Base-by-base conservation (phyloP, 2,329 filamentous ascomycete genomes). In the Coniochaeta sp. region DNA sequence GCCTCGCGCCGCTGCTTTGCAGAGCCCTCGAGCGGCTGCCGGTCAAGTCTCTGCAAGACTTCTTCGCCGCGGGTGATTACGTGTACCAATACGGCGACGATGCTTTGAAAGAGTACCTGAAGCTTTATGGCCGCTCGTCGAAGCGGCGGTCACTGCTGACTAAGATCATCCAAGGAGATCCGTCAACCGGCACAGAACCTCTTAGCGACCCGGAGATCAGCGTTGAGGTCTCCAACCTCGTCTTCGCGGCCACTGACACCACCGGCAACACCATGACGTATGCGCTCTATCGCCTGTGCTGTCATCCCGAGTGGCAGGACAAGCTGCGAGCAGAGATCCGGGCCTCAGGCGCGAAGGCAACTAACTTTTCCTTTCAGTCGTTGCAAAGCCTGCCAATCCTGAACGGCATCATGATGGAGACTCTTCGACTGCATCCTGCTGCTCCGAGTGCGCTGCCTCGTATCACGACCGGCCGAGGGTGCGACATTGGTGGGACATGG, bases 241-340 rank as follows among this genome's bases (percentile, higher is more conserved):
- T 58, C 34, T 65, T 65, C 36, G 63, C 63, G 17, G 63, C 59
- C 17, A 60, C 52, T n/a, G 63, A 64, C 57, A 63, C 63, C 2
- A 64, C 62, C 19, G 63, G 63, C 11, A 64, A 63, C 56, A 62
- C 63, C 28, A 59, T 61, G 34, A 59, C 62, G 4, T 64, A 64
- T 33, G 61, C 60, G 9, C 56, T 64, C 43, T 64, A 64, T 36
- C 57, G 54, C 7, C 59, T 64, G 16, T 57, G 54, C 26, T 59
- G 61, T 31, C 50, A 58, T n/a, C 59, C 47, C 8, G 61, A 62
- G n/a, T 64, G 62, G 58, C 65, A 66, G 58, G 47, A 43, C 3
- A 59, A 60, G 40, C 59, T 67, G 31, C 63, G 63, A 7, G 38
- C 40, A 16, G 62, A 61, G 61, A 24, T 64, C 17, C 61, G 54